Conservation (phyloP, 1,139 yeast genomes). For the Magnusiomyces magnusii region DNA sequence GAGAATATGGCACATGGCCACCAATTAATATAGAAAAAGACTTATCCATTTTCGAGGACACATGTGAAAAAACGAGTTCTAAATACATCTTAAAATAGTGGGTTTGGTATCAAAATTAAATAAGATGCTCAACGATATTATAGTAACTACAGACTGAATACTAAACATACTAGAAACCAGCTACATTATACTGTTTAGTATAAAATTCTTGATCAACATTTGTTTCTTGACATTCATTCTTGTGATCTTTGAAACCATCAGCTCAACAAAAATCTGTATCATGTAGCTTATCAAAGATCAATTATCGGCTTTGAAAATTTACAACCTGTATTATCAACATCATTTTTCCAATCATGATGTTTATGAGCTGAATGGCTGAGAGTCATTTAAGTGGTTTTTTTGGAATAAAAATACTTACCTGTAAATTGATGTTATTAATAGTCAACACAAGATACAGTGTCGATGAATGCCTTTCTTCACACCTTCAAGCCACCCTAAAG, state of each 20-base stretch:
- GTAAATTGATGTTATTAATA: no score
- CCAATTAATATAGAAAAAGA: constrained; percentile 58
- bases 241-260: constrained; percentile 44
- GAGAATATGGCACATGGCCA: constrained; percentile 68
- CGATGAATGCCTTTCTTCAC: no score
- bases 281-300: constrained; percentile 64
- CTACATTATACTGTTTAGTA: constrained; percentile 41
- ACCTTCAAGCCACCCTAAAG: no score
- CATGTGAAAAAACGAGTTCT: no score
- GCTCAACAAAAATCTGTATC: constrained; percentile 48
- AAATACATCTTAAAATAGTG: no score
- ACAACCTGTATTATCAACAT: constrained; percentile 55
- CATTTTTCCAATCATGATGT: constrained; percentile 63
- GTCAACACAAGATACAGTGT: no score
- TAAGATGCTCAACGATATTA: constrained; percentile 32
- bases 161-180: constrained; percentile 68
- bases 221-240: constrained; percentile 19
- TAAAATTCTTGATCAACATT: constrained; percentile 37
- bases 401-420: no score
- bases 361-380: constrained; percentile 46
- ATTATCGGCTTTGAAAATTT: constrained; percentile 63
- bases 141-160: constrained; percentile 49
- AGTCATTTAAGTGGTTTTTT: constrained; percentile 47
- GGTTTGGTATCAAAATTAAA: constrained; percentile 4
- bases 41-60: constrained; percentile 81